Conservation (phyloP, 2,329 filamentous ascomycete genomes). For the Clarireedia sp. region DNA sequence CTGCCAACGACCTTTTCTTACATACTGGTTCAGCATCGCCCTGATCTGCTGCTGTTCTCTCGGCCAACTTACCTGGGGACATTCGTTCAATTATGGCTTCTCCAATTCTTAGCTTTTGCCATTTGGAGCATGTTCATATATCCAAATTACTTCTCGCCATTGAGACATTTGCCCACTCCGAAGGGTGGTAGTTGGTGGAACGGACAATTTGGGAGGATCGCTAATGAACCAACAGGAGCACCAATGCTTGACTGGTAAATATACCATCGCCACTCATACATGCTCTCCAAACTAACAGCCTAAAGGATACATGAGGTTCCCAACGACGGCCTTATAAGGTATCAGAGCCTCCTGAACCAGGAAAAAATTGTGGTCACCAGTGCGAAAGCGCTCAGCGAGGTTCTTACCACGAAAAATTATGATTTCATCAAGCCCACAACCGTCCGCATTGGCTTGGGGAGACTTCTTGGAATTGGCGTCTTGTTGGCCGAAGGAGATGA, state of each 20-base stretch:
- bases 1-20: constrained; percentile 20
- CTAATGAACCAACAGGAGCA: constrained; percentile 33
- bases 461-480: constrained; percentile 62
- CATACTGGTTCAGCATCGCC: constrained; percentile 16
- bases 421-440: constrained; percentile 57
- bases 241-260: constrained; percentile 32
- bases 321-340: constrained; percentile 63
- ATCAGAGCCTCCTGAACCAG: constrained; percentile 51
- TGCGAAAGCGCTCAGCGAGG: constrained; percentile 60
- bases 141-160: constrained; percentile 48
- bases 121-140: constrained; percentile 44
- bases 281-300: background rate
- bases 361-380: constrained; percentile 55
- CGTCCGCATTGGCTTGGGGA: constrained; percentile 47
- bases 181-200: constrained; percentile 36
- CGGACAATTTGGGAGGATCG: constrained; percentile 35
- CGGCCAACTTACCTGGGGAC: constrained; percentile 32
- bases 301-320: constrained; percentile 51
- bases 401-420: constrained; percentile 61
- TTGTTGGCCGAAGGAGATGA: constrained; percentile 85
- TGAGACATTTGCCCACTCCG: constrained; percentile 49
- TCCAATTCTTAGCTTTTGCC: constrained; percentile 30
- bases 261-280: background rate
- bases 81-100: constrained; percentile 33
- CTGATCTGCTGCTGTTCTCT: constrained; percentile 22